phyloP scores from a whole-genome alignment of 2,329 filamentous ascomycete genomes.

The Hansfordia pulvinata region DNA sequence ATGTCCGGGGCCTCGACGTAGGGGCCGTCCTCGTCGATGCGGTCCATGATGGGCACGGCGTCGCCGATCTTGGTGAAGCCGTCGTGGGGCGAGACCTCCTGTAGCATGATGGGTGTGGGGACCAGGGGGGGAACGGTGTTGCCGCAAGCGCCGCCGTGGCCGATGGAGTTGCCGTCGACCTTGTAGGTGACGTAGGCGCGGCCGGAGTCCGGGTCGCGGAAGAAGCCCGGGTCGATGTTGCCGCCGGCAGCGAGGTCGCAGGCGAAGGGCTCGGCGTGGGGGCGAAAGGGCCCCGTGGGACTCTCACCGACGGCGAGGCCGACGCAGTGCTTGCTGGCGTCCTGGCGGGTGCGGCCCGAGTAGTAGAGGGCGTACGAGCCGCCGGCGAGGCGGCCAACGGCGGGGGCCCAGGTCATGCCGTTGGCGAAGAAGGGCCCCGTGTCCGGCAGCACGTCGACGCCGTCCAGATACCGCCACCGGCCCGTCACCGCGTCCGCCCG shows the following conservation, averaged over 20 bases:
- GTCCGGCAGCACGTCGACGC: constrained; percentile 41
- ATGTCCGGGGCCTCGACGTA: constrained; percentile 49
- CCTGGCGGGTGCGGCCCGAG: constrained; percentile 28
- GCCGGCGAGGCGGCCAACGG: constrained; percentile 33
- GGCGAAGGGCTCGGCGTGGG: constrained; percentile 30
- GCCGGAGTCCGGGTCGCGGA: constrained; percentile 38
- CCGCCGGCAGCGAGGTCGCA: constrained; percentile 41
- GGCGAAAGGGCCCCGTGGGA: constrained; percentile 36
- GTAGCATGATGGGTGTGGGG: constrained; percentile 42
- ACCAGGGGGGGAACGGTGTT: constrained; percentile 26
- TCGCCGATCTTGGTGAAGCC: constrained; percentile 38
- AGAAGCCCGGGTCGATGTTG: constrained; percentile 49
- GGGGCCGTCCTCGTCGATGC: constrained; percentile 30
- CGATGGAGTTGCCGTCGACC: constrained; percentile 47
- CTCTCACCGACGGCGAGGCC: constrained; percentile 36
- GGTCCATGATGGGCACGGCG: constrained; percentile 31
- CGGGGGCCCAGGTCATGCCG: constrained; percentile 45
- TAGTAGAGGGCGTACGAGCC: constrained; percentile 50
- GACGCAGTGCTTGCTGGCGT: constrained; percentile 37
- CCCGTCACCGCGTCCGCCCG: constrained; percentile 29
- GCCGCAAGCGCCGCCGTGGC: constrained; percentile 26
- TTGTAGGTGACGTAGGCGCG: constrained; percentile 50
- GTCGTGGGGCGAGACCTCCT: constrained; percentile 32
- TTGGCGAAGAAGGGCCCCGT: constrained; percentile 38
- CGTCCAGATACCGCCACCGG: constrained; percentile 30